phyloP scores from a whole-genome alignment of 2,329 filamentous ascomycete species.

The Penicillium sp. region DNA sequence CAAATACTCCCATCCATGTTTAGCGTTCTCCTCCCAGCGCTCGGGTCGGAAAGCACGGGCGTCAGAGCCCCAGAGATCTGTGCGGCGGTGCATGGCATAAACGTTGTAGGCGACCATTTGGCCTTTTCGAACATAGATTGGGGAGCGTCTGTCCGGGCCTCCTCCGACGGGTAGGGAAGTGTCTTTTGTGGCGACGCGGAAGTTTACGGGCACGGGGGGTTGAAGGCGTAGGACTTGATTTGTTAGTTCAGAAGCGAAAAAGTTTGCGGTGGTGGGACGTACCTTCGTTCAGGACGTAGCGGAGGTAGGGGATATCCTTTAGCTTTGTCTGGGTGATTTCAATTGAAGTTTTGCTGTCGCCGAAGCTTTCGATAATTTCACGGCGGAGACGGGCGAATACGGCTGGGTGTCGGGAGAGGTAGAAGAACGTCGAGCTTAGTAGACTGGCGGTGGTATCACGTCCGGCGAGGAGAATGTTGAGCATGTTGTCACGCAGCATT shows the following conservation, averaged over 20 bases:
- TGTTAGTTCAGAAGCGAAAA: not conserved
- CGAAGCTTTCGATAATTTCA: conserved; percentile 41
- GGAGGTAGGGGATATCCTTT: conserved; percentile 42
- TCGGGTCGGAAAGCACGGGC: conserved; percentile 49
- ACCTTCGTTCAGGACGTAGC: conserved; percentile 42
- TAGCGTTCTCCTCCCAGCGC: conserved; percentile 46
- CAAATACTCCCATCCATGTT: conserved; percentile 38
- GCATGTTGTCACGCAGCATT: conserved; percentile 47
- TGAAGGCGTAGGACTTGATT: conserved; percentile 42
- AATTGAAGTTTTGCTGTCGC: conserved; percentile 37
- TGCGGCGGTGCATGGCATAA: conserved; percentile 70
- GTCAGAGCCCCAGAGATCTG: conserved; percentile 47
- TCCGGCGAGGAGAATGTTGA: conserved; percentile 53
- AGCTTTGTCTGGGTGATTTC: conserved; percentile 46
- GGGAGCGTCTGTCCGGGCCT: conserved; percentile 58
- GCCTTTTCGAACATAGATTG: conserved; percentile 65
- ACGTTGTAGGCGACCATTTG: conserved; percentile 65
- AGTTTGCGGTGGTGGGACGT: not conserved
- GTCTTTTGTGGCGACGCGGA: conserved; percentile 40
- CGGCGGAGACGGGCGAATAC: conserved; percentile 39
- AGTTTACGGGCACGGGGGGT: conserved; percentile 48
- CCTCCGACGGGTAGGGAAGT: conserved; percentile 53
- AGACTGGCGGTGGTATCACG: conserved; percentile 53
- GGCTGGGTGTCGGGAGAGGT: conserved; percentile 42
- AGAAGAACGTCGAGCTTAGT: conserved; percentile 48